Evolutionary conservation across 1,284 basidiomycete species (phyloP), one percentile per base, ranked within the genome.

Genomic region (Moesziomyces sp.): DNA sequence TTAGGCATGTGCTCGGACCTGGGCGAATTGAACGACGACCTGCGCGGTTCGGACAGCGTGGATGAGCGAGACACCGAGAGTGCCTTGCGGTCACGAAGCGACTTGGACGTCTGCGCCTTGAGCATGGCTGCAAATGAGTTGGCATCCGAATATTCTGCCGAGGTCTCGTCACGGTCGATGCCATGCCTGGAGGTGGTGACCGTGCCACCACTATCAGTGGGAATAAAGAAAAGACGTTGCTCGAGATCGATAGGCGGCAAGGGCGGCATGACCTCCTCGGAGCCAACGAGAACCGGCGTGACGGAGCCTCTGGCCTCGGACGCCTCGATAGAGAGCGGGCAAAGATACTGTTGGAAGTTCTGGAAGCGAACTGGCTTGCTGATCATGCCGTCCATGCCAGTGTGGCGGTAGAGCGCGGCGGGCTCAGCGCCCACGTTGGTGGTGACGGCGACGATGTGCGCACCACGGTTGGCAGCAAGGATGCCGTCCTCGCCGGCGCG

Each of bases 331-430:
- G 68, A 64, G n/a, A 78, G 66, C 1, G 76, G 74, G 28, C 52
- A 63, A 43, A 78, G 47, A 24, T 76, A 72, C 60, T 76, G 58
- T 24, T 57, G 60, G 49, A 80, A 64, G 35, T 72, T 58, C 14
- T 73, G 58, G 47, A 68, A 73, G 24, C 58, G 61, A 4, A 77
- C 78, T 7, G 78, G 78, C 57, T 80, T 80, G 63, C 70, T 59
- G 55, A 80, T 78, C 64, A 77, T 64, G 26, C 78, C 78, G 43
- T 76, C 68, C 71, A 80, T 73, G 52, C 73, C 70, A 18, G 63
- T 58, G 13, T 62, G 52, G 26, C 74, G 66, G 54, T 80, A 80
- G 30, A 72, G 60, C 14, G 62, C 44, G 34, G 65, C 70, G 6
- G 78, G 74, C 38, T 69, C 71, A 23, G 54, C 47, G 38, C 77